phyloP scores from a whole-genome alignment of 805 yeast genomes.

The Martiniozyma abietophila region DNA sequence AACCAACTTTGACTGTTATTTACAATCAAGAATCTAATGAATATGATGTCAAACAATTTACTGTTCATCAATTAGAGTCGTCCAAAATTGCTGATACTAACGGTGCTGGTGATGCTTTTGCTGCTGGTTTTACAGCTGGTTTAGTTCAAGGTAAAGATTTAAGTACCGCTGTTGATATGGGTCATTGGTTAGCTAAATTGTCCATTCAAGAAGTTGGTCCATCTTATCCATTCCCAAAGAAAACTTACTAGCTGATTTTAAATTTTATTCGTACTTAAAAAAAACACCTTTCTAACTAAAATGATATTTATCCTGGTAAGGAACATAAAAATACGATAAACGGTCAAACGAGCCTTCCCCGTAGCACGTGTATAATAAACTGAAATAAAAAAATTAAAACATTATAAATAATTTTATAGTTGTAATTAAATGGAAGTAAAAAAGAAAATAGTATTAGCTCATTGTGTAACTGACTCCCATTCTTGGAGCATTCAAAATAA shows the following conservation, averaged over 20 bases:
- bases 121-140: conserved; percentile 91
- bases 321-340: background rate
- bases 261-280: conserved; percentile 1
- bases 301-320: background rate
- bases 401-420: background rate
- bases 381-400: background rate
- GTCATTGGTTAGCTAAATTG: conserved; percentile 93
- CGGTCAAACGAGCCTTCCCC: no score
- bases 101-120: conserved; percentile 99
- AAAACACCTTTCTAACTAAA: background rate
- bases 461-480: conserved; percentile 27
- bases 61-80: conserved; percentile 64
- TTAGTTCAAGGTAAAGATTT: conserved; percentile 64
- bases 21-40: conserved; percentile 41
- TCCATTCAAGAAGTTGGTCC: conserved; percentile 95
- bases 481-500: conserved; percentile 56
- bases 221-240: conserved; percentile 76
- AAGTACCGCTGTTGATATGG: conserved; percentile 58
- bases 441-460: conserved; percentile 1
- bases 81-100: conserved; percentile 80
- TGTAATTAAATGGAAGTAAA: background rate
- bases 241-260: conserved; percentile 58
- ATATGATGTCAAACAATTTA: conserved; percentile 40
- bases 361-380: no score
- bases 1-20: conserved; percentile 74